Evolutionary conservation across 2,329 filamentous ascomycete species (phyloP), one percentile per base, ranked within the genome.

Genomic region (Colletotrichum camelliae): DNA sequence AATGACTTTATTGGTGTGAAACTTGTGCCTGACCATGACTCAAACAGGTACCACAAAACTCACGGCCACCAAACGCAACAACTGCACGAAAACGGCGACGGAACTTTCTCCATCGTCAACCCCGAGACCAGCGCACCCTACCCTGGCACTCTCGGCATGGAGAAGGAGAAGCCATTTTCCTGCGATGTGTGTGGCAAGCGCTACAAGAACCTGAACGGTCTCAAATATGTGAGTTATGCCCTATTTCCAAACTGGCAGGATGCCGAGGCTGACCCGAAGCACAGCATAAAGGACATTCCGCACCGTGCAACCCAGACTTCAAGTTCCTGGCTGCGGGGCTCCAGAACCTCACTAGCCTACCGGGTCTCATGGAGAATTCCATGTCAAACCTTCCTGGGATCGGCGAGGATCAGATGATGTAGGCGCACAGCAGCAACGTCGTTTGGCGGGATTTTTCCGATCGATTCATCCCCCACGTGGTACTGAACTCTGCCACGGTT

Each of bases 121-220:
- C 97, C 97, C 0, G 95, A 98, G 82, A 98, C 97, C 0, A 97
- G 95, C 33, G 92, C 95, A 2, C 97, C 97, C 0, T 99, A 98
- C 79, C 97, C 97, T 0, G 97, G 97, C 37, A 98, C 97, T 1
- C 89, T 98, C 43, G 97, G 97, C n/a, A 99, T 99, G 97, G 97
- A 99, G 87, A 99, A 98, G 85, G 96, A 98, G 88, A 99, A 99
- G 88, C 97, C 97, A 4, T 98, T 98, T 84, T 96, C 96, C 82
- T 99, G 97, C 85, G 96, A 98, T 79, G 94, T 96, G 13, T 99
- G 97, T 83, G 96, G 96, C 81, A 99, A 99, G 88, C 94, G 97
- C 68, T 99, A 99, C 88, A 99, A 99, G 92, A 99, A 99, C 83
- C 86, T 99, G 77, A 99, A 99, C 85, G 97, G 97, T 8, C 91